Base-by-base conservation (phyloP, 1,284 basidiomycete genomes). In the Melampsora larici-populina region DNA sequence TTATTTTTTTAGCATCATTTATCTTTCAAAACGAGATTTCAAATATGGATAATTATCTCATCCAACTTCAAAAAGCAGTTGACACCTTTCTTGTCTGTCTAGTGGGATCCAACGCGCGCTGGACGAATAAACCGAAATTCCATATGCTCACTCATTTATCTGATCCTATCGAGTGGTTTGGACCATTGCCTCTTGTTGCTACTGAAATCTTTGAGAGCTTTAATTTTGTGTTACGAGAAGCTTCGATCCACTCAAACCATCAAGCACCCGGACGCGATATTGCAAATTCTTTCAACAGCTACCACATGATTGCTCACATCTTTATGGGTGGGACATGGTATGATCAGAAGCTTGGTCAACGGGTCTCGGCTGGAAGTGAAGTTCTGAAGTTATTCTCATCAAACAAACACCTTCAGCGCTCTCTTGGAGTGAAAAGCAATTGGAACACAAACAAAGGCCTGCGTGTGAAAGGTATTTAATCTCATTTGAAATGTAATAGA, bases 1-100 rank as follows among this genome's bases (percentile, higher is more conserved):
- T n/a, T 0, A 82, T 82, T 0, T 82, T 79, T 33, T 80, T 86
- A 0, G 78, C 84, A 0, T 82, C 84, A 1, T 77, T 85, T 0
- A 80, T 86, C 1, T 86, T 84, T 83, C 84, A 85, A 67, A 84
- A 84, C 0, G 72, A 74, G 17, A 86, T 86, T 66, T 29, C 76
- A 0, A 71, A 85, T 78, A 80, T 86, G 40, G 80, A 84, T 43
- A 24, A 15, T 6, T 82, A 85, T 78, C 13, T 82, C 17, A 83
- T 85, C 70, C 48, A 83, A 82, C 21, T 68, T 13, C 60, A 46
- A 4, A 15, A 24, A 3, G 24, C 24, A 9, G 63, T 73, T 13
- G 5, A 65, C 6, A 31, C 8, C 6, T 62, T 73, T n/a, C 43
- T 73, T 2, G 43, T 17, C 17, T 29, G 40, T 31, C 8, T 43